Base-by-base conservation (phyloP, 345 rosid species). In the Carallia pectinifolia region DNA sequence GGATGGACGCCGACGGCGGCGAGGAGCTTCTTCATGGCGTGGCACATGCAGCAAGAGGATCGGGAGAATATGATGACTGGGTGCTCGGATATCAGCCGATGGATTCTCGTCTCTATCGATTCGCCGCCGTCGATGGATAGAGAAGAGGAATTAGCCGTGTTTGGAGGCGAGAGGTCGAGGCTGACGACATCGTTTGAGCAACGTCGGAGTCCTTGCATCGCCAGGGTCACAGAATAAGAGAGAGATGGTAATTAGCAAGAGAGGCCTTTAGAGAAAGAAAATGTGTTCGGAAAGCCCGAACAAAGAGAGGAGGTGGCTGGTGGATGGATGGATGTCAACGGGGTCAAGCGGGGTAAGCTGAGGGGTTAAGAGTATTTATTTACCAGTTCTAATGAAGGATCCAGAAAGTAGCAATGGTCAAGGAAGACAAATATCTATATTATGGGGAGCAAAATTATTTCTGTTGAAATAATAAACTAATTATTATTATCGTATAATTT, bases 21-120 rank as follows among this genome's bases (percentile, higher is more conserved):
- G 17, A 94, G 84, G 31, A 94, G 90, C 56, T 83, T 87, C 78
- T 86, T 90, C 96, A 94, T 91, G 79, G 90, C 96, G 68, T 90
- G 97, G 81, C 97, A 90, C 98, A 91, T 94, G 88, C 92, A 94
- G 76, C 98, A 94, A 6, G 97, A 82, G 10, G 95, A 80, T 61
- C 90, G 86, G 79, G 90, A 88, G 83, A 94, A 94, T 70, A 94
- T 91, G 77, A 94, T 84, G 34, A 94, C 98, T 0, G 96, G 97
- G 80, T 94, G 89, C 77, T 94, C 98, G 0, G 91, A 74, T 54
- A 91, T 91, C n/a, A 94, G 87, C 23, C 97, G 90, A 56, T 79
- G 94, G 90, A 94, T 87, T 72, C 81, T 77, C 7, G 85, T 67
- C 75, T 88, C 96, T 1, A 97, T 5, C 40, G 98, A 74, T 77